Percentiles rank a stretch among this genome's conserved stretches.
Conservation (phyloP, 371 early-diverging fungal species). For the Mucor plumbeus region DNA sequence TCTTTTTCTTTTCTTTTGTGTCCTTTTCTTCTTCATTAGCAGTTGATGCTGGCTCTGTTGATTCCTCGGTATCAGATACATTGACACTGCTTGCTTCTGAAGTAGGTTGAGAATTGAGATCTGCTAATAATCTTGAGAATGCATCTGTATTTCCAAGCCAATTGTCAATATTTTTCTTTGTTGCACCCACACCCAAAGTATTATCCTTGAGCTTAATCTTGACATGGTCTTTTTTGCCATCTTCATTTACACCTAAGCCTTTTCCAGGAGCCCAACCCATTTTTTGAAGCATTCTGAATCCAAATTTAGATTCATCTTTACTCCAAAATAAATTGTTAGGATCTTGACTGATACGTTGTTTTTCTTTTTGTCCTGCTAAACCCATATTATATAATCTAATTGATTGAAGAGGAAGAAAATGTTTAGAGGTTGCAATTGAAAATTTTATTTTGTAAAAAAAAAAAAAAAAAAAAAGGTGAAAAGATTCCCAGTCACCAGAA, state of each 20-base stretch:
- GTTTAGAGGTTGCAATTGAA: neutral
- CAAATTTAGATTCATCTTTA: constrained; percentile 85
- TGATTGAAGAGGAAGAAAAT: neutral
- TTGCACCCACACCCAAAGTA: constrained; percentile 88
- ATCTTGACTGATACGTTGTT: constrained; percentile 87
- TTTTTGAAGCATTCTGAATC: constrained; percentile 89
- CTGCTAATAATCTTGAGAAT: constrained; percentile 82
- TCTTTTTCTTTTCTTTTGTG: constrained; percentile 26
- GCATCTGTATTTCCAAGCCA: constrained; percentile 94
- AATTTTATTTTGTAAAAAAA: constrained; percentile 8
- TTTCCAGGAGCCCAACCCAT: constrained; percentile 97
- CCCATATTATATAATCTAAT: constrained; percentile 60
- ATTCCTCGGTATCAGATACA: constrained; percentile 44
- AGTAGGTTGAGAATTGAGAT: constrained; percentile 64
- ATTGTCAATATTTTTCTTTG: constrained; percentile 84
- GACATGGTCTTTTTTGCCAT: constrained; percentile 81
- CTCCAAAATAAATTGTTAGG: constrained; percentile 93
- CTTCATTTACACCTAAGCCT: constrained; percentile 89
- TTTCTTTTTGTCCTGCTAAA: constrained; percentile 79
- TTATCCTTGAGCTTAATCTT: constrained; percentile 83
- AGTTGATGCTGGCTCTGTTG: constrained; percentile 3
- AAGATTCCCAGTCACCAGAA: constrained; percentile 3
- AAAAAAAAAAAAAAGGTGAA: neutral
- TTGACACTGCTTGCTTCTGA: constrained; percentile 40
- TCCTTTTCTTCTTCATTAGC: constrained; percentile 17